A percentile compares a stretch with the other conserved stretches of the same genome.
These are phyloP conservation scores for Thymus quinquecostatus DNA, from an alignment of 257 asterid species.

Conservation along the genomic window DNA sequence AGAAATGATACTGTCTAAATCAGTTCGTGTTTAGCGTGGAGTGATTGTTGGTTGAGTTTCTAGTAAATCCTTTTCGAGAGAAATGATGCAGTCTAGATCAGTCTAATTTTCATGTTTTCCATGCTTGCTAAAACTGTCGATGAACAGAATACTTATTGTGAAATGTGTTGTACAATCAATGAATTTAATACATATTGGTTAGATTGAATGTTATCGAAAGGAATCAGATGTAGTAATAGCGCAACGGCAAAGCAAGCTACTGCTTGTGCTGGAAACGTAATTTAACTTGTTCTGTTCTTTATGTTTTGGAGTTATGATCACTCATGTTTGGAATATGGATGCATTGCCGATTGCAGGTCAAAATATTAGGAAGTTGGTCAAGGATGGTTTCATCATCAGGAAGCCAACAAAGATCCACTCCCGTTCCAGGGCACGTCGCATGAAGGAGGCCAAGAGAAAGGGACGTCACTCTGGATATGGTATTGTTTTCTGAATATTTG, in stretches of 20 bases:
- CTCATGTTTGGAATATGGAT: background rate
- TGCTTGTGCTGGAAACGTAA: background rate
- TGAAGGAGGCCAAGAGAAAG: slow-evolving; percentile 96
- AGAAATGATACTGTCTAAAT: background rate
- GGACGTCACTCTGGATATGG: slow-evolving; percentile 99
- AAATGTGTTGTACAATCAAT: too few species aligned
- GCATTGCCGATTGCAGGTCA: slow-evolving; percentile 50
- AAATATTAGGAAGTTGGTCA: slow-evolving; percentile 80
- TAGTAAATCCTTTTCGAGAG: background rate
- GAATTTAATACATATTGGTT: background rate
- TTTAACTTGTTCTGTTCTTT: background rate
- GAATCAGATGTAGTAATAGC: background rate
- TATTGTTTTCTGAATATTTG: slow-evolving; percentile 22
- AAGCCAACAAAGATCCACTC: slow-evolving; percentile 98
- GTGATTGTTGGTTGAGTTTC: background rate
- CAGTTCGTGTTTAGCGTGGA: background rate
- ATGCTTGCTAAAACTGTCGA: too few species aligned
- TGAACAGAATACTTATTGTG: too few species aligned
- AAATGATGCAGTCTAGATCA: too few species aligned
- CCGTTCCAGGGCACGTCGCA: slow-evolving; percentile 86
- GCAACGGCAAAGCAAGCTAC: background rate
- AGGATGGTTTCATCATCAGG: slow-evolving; percentile 94
- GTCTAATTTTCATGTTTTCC: too few species aligned
- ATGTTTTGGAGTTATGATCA: background rate
- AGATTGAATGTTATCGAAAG: background rate